These are phyloP conservation scores for Henckelia pumila DNA, from an alignment of 257 asterid genomes.

Conservation along the genomic window DNA sequence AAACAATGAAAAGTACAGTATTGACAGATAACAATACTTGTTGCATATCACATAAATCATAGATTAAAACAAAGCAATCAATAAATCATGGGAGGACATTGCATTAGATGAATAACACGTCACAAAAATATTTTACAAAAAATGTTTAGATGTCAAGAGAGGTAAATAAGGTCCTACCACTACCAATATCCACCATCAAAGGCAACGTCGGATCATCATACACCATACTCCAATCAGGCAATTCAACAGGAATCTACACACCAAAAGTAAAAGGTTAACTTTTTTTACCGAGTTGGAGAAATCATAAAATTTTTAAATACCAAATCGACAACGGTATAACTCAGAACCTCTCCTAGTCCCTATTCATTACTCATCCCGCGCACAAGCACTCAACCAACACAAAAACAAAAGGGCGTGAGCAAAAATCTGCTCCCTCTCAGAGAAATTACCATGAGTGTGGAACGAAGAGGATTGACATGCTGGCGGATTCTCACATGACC, in stretches of 20 bases:
- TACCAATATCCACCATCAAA: constrained; percentile 88
- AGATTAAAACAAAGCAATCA: no score
- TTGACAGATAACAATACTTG: background rate
- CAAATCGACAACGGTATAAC: constrained; percentile 7
- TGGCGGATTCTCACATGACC: constrained; percentile 92
- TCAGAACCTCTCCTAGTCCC: background rate
- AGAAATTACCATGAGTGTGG: constrained; percentile 58
- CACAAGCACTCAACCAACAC: background rate
- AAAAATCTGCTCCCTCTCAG: background rate
- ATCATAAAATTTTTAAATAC: background rate
- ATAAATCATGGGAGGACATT: background rate
- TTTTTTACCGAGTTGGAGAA: background rate
- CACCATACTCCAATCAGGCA: constrained; percentile 76
- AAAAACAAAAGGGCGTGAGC: constrained; percentile 11
- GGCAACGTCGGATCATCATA: constrained; percentile 73
- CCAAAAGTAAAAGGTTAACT: background rate
- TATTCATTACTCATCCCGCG: background rate
- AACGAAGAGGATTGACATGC: constrained; percentile 90
- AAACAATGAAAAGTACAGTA: no score
- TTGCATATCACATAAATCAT: no score
- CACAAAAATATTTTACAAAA: background rate
- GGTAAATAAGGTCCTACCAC: constrained; percentile 51
- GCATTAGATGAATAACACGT: background rate
- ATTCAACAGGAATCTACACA: constrained; percentile 69
- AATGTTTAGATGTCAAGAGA: background rate